Percentiles rank a stretch among this genome's conserved stretches.
Evolutionary conservation across 805 yeast species (phyloP).

Genomic region (Ogataea siamensis): DNA sequence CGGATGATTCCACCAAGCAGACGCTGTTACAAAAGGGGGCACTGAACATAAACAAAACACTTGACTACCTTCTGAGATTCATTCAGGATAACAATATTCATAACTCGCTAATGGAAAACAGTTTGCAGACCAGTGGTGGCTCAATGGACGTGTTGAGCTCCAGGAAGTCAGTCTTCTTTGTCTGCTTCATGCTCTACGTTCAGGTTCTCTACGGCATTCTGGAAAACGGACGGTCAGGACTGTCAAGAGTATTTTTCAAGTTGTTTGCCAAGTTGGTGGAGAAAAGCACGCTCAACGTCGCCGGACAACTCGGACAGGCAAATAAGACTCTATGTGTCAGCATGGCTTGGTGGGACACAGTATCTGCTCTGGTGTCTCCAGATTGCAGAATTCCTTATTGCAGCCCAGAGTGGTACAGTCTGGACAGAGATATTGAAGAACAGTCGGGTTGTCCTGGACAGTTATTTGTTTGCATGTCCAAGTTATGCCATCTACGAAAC

Average conservation of each 20-base stretch:
- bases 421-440: constrained; percentile 33
- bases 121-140: constrained; percentile 8
- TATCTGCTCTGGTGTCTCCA: constrained; percentile 40
- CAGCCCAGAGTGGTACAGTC: constrained; percentile 37
- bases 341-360: constrained; percentile 43
- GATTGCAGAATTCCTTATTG: constrained; percentile 43
- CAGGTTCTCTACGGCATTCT: constrained; percentile 40
- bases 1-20: constrained; percentile 41
- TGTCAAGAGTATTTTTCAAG: constrained; percentile 37
- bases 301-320: constrained; percentile 34
- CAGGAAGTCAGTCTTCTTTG: constrained; percentile 27
- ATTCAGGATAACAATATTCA: constrained; percentile 28
- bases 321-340: constrained; percentile 33
- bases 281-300: constrained; percentile 28
- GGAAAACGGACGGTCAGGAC: constrained; percentile 41
- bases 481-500: constrained; percentile 32
- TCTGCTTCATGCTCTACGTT: constrained; percentile 39
- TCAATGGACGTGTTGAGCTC: constrained; percentile 7
- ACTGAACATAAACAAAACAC: constrained; percentile 44
- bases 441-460: constrained; percentile 45
- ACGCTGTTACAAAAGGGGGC: constrained; percentile 45
- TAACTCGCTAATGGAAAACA: constrained; percentile 11
- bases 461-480: constrained; percentile 36
- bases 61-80: constrained; percentile 43
- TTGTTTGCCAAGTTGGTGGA: constrained; percentile 40